These are phyloP conservation scores for Starmerella etchellsii DNA, from an alignment of 805 yeast species.

Conservation along the genomic window DNA sequence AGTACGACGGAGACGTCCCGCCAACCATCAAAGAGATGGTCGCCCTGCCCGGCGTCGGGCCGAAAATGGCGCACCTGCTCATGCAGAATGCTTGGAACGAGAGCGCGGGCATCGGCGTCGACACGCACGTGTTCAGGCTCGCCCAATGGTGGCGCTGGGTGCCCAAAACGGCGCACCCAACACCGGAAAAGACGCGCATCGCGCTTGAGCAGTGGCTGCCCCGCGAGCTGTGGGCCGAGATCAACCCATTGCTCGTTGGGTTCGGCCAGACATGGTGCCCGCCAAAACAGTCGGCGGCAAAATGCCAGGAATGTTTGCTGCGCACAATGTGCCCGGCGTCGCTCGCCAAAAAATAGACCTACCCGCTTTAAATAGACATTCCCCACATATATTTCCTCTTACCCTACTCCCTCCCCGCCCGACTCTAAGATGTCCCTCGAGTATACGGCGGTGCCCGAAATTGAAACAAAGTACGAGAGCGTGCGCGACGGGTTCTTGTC, in stretches of 20 bases:
- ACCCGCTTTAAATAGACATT: no score
- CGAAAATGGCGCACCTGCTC: conserved; percentile 80
- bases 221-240: conserved; percentile 59
- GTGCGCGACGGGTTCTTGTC: conserved; percentile 33
- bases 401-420: no score
- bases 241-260: conserved; percentile 80
- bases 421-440: no score
- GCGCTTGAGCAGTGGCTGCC: conserved; percentile 68
- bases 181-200: conserved; percentile 64
- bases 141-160: conserved; percentile 78
- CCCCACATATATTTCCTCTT: no score
- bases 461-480: no score
- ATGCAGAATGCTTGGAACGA: conserved; percentile 71
- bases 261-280: conserved; percentile 84
- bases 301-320: conserved; percentile 10
- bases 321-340: conserved; percentile 9
- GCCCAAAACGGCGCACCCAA: conserved; percentile 32
- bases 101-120: conserved; percentile 81
- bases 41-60: conserved; percentile 83
- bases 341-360: no score
- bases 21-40: conserved; percentile 49
- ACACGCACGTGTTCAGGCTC: conserved; percentile 75
- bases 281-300: conserved; percentile 32
- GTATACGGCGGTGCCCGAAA: no score
- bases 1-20: conserved; percentile 61